Evolutionary conservation across 1,284 basidiomycete species (phyloP), one percentile per base, ranked within the genome.

Genomic region (Waitea zeae): DNA sequence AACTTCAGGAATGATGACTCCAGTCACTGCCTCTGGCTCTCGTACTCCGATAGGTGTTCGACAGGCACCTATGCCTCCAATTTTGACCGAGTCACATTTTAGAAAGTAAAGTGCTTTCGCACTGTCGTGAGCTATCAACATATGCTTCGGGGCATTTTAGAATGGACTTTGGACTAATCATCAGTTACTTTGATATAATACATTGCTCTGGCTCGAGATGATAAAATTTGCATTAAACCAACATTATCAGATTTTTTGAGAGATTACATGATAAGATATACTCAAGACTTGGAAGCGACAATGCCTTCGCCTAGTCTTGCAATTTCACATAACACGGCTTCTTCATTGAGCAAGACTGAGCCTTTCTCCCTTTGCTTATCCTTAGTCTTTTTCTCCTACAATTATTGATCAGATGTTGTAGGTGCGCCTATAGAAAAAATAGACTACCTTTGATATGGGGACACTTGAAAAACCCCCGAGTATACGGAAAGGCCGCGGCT

Each of bases 401-500:
- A 9, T 15, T 9, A 15, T 7, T 6, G 29, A 27, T 17, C n/a
- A n/a, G n/a, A n/a, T 5, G 17, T 19, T 42, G 33, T 40, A 31
- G 39, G n/a, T 41, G 47, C 48, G 41, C n/a, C 53, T 29, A 29
- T 19, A 18, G 12, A 44, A 37, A 31, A 35, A 24, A 30, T 22
- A 35, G 33, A 22, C 18, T 22, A 59, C 58, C 49, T 59, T 57
- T 31, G 39, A 37, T 11, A 51, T 45, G 4, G 78, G 86, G 26
- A 52, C 56, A 44, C 69, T 72, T 1, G 78, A 83, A 56, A 81
- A 93, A 2, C 79, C 81, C 12, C 84, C 70, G 35, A 89, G 61
- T 3, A 92, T 86, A 46, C 84, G 76, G 63, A 95, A 89, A 2
- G 72, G 63, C 31, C 70, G 52, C 1, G 62, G 47, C 31, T 57